Base-by-base conservation (phyloP, 2,329 filamentous ascomycete genomes). In the Pseudogymnoascus sp. region DNA sequence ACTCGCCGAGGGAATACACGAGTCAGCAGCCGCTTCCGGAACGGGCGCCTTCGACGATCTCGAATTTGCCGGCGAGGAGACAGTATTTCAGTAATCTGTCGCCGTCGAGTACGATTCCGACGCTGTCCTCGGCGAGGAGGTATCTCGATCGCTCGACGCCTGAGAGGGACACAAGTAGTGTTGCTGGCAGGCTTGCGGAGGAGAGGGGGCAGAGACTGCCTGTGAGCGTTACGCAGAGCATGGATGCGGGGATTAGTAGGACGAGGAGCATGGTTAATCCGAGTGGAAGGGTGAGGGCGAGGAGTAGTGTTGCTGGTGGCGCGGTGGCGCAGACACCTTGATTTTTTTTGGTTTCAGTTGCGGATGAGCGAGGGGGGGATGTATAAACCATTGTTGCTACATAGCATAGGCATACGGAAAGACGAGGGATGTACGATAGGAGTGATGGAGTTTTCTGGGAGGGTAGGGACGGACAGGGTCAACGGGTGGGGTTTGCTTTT, bases 21-120 rank as follows among this genome's bases (percentile, higher is more conserved):
- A 70, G 74, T 21, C 74, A 80, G 36, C 70, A 75, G 39, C 72
- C 74, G 13, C 67, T 75, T 16, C 72, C 76, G 11, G 73, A 77
- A 28, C 70, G 69, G 8, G 78, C 77, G 34, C 62, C 69, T 10
- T 71, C 73, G 34, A 67, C 75, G 31, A 70, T 78, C 16, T 78
- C 79, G 23, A 80, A 81, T 11, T 73, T 86, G 14, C 82, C 83
- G 5, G 79, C 83, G 48, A 79, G 84, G 61, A 79, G 84, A 19
- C 75, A 85, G 61, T 78, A 78, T 14, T 77, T 81, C 6, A 79
- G 83, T 25, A 70, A 84, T 7, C 74, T 77, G 2, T 71, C 75
- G 4, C 76, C 79, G 1, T 69, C 73, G 1, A 74, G 75, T 14
- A 75, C 79, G 2, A 75, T 76, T 6, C 71, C 77, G 1, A 73